A percentile compares a stretch with the other conserved stretches of the same genome.
phyloP scores from a whole-genome alignment of 768 basidiomycete genomes.

The Leccinum subgranulosum region DNA sequence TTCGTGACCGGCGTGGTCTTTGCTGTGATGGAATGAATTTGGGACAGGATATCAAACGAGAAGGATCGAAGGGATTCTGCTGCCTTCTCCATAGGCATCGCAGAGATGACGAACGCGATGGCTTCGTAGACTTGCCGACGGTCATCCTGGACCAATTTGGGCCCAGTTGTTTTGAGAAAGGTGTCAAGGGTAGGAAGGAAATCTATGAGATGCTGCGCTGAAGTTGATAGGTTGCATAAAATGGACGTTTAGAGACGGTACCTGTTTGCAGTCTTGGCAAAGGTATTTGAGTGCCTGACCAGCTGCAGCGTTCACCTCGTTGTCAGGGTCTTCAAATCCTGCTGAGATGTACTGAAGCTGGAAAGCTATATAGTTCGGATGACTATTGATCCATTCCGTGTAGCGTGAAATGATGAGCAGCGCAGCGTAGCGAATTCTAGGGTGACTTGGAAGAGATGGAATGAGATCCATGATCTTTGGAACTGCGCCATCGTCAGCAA shows the following conservation, averaged over 20 bases:
- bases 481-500: slow-evolving; percentile 77
- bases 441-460: slow-evolving; percentile 84
- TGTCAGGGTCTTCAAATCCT: slow-evolving; percentile 80
- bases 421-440: slow-evolving; percentile 91
- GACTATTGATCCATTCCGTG: slow-evolving; percentile 92
- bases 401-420: slow-evolving; percentile 93
- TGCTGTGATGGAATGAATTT: slow-evolving; percentile 62
- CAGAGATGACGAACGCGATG: slow-evolving; percentile 91
- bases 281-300: slow-evolving; percentile 95
- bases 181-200: slow-evolving; percentile 90
- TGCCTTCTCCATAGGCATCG: slow-evolving; percentile 87
- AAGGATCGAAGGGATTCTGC: slow-evolving; percentile 86
- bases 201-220: slow-evolving; percentile 75
- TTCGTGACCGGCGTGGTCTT: slow-evolving; percentile 58
- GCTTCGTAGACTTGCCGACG: slow-evolving; percentile 92
- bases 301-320: slow-evolving; percentile 88
- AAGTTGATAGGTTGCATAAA: slow-evolving; percentile 3
- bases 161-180: slow-evolving; percentile 78
- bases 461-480: slow-evolving; percentile 96
- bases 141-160: slow-evolving; percentile 82
- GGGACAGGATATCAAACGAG: slow-evolving; percentile 76
- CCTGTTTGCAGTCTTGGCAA: slow-evolving; percentile 94
- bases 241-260: slow-evolving; percentile 28
- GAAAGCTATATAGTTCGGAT: slow-evolving; percentile 81
- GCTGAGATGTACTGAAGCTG: slow-evolving; percentile 90